These are phyloP conservation scores for Chlamydomonas incerta DNA, from an alignment of 139 green algal genomes.

Conservation along the genomic window DNA sequence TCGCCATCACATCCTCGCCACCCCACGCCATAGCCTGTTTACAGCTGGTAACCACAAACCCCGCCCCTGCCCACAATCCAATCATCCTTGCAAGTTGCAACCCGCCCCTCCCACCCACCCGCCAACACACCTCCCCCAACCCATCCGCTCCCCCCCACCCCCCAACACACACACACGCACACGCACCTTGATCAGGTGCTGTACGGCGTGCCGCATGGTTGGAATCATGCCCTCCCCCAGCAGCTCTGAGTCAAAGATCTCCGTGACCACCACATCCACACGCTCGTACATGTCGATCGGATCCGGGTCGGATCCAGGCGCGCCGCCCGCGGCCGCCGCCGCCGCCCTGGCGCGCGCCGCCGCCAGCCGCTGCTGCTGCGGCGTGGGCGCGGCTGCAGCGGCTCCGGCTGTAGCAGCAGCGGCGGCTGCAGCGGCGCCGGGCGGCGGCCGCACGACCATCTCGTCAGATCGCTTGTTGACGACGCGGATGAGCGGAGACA, in stretches of 20 bases:
- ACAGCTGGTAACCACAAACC: too few relatives aligned
- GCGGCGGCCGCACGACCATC: constrained; percentile 7
- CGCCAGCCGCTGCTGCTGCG: background rate
- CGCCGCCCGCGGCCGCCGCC: background rate
- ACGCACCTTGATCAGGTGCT: constrained; percentile 59
- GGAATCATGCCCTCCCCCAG: constrained; percentile 74
- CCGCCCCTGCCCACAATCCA: too few relatives aligned
- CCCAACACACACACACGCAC: background rate
- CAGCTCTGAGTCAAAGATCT: constrained; percentile 78
- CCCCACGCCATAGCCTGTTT: too few relatives aligned
- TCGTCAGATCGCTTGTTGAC: constrained; percentile 64
- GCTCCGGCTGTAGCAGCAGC: background rate
- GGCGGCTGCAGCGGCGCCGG: background rate
- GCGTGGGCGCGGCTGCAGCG: background rate
- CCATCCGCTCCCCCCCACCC: background rate
- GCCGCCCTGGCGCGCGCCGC: background rate
- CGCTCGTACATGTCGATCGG: background rate
- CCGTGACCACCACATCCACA: constrained; percentile 69
- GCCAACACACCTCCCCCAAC: background rate
- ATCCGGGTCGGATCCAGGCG: background rate
- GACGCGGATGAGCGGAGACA: constrained; percentile 37
- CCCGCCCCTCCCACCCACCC: too few relatives aligned
- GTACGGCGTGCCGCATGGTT: constrained; percentile 65
- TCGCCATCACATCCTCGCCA: too few relatives aligned
- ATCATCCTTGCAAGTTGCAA: too few relatives aligned